Evolutionary conservation across 1,139 yeast species (phyloP).

Genomic region (Hanseniaspora uvarum): DNA sequence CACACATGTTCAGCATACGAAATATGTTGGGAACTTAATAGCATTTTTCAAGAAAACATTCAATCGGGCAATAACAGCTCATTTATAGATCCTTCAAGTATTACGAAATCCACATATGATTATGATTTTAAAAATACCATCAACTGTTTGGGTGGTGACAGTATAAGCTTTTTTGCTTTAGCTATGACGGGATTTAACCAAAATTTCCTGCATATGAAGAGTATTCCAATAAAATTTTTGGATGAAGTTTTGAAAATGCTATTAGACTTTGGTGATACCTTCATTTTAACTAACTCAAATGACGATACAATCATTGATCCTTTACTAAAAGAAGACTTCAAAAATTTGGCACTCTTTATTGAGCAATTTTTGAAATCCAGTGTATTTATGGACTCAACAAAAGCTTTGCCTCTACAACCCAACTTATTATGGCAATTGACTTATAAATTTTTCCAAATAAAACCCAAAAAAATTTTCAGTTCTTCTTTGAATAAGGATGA

Average conservation of each 20-base stretch:
- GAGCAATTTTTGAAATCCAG: background rate
- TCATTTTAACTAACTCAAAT: background rate
- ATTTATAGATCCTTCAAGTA: background rate
- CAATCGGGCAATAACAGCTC: background rate
- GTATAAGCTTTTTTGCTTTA: background rate
- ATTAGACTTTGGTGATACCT: conserved; percentile 1
- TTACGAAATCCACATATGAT: background rate
- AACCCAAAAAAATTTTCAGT: conserved; percentile 5
- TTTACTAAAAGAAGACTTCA: conserved; percentile 11
- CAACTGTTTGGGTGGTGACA: conserved; percentile 1
- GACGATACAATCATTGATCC: background rate
- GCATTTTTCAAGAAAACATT: background rate
- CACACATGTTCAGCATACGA: conserved; percentile 5
- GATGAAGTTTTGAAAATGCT: background rate
- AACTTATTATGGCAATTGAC: background rate
- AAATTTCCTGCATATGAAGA: background rate
- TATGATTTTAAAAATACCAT: conserved; percentile 1
- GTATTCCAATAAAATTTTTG: conserved; percentile 1
- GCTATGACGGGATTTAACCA: background rate
- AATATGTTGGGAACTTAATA: conserved; percentile 7
- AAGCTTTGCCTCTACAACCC: conserved; percentile 11
- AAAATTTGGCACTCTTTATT: conserved; percentile 1
- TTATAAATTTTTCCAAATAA: conserved; percentile 2
- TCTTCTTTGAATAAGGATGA: background rate
- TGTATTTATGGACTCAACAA: background rate